Conservation (phyloP, 768 basidiomycete genomes). For the Trametes sanguinea region DNA sequence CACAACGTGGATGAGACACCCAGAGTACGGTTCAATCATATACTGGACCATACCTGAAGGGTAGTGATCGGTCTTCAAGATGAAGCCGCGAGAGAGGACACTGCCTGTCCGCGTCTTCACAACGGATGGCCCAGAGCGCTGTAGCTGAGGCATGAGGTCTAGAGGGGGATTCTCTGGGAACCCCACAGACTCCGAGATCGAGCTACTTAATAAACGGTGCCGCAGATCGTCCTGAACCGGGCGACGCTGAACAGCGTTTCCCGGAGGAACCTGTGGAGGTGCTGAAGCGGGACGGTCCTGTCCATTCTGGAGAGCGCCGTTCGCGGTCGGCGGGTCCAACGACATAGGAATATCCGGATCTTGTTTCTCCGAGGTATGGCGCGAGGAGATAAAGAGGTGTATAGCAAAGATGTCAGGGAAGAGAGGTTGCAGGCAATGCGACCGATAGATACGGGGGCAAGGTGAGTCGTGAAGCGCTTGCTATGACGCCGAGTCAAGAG, state of each 20-base stretch:
- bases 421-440: not conserved
- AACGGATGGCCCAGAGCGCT: slow-evolving; percentile 68
- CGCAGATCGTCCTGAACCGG: slow-evolving; percentile 21
- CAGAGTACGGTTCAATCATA: too few species aligned
- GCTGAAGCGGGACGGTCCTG: slow-evolving; percentile 15
- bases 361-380: slow-evolving; percentile 6
- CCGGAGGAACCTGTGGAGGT: slow-evolving; percentile 17
- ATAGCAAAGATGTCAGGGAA: not conserved
- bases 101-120: slow-evolving; percentile 84
- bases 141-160: slow-evolving; percentile 64
- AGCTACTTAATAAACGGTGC: slow-evolving; percentile 19
- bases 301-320: slow-evolving; percentile 8
- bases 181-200: slow-evolving; percentile 4
- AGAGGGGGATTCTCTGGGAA: slow-evolving; percentile 36
- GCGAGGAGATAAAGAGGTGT: slow-evolving; percentile 1
- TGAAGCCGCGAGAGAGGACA: slow-evolving; percentile 85
- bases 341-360: slow-evolving; percentile 6
- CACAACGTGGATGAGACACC: not conserved
- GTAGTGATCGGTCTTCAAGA: slow-evolving; percentile 92
- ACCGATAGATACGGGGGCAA: not conserved
- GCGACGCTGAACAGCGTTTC: slow-evolving; percentile 3
- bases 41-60: slow-evolving; percentile 53
- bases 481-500: not conserved
- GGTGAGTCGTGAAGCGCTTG: too few species aligned
- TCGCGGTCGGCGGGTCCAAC: slow-evolving; percentile 2